Evolutionary conservation across 805 yeast species (phyloP).

Genomic region (Maudiozyma saulgeensis): DNA sequence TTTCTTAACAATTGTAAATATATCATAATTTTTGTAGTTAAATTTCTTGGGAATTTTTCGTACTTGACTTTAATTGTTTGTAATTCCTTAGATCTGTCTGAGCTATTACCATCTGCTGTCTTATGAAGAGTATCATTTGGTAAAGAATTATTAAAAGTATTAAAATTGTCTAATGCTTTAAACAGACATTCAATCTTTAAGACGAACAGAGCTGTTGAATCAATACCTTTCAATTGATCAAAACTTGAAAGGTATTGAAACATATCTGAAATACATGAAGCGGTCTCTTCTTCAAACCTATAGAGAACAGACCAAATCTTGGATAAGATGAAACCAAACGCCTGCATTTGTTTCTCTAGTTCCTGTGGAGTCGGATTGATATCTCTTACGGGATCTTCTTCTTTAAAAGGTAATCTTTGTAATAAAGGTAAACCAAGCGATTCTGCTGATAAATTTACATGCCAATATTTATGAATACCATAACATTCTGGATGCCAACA

Average conservation of each 20-base stretch:
- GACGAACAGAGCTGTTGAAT: conserved; percentile 62
- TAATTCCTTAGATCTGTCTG: conserved; percentile 1
- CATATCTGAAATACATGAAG: conserved; percentile 86
- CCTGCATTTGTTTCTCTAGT: conserved; percentile 49
- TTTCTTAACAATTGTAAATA: conserved; percentile 78
- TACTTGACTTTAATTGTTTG: conserved; percentile 8
- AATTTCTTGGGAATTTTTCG: conserved; percentile 60
- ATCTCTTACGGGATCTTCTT: conserved; percentile 19
- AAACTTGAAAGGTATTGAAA: conserved; percentile 71
- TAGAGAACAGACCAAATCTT: conserved; percentile 82
- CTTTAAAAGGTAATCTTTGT: conserved; percentile 20
- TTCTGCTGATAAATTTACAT: conserved; percentile 62
- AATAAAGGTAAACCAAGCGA: conserved; percentile 39
- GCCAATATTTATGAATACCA: conserved; percentile 96
- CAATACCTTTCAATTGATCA: conserved; percentile 56
- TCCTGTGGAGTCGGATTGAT: conserved; percentile 37
- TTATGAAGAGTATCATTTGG: not conserved
- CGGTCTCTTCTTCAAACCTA: conserved; percentile 83
- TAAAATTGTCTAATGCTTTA: conserved; percentile 53
- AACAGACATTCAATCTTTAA: conserved; percentile 69
- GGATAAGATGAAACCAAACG: conserved; percentile 48
- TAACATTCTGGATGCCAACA: conserved; percentile 99
- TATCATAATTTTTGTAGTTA: conserved; percentile 83
- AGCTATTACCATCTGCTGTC: not conserved
- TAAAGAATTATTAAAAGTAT: conserved; percentile 9